Evolutionary conservation across 805 yeast species (phyloP).

Genomic region (Wickerhamiella occidentalis): DNA sequence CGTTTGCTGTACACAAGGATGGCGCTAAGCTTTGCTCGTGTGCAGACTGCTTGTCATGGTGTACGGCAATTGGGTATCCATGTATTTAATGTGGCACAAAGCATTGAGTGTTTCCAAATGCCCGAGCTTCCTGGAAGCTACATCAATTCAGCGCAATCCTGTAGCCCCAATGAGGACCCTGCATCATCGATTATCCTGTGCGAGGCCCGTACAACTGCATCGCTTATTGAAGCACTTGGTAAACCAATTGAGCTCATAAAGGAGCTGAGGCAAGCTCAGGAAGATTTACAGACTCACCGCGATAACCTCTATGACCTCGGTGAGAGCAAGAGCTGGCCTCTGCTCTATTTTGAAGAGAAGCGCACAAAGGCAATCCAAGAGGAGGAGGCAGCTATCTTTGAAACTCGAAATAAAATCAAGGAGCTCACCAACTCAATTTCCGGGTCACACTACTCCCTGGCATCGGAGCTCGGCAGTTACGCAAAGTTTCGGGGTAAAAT

Average conservation of each 20-base stretch:
- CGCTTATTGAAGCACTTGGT: conserved; percentile 22
- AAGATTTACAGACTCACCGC: conserved; percentile 18
- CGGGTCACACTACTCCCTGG: conserved; percentile 28
- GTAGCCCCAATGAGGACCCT: background rate
- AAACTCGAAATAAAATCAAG: conserved; percentile 23
- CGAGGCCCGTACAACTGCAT: conserved; percentile 12
- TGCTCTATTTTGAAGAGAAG: conserved; percentile 26
- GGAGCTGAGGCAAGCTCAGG: conserved; percentile 22
- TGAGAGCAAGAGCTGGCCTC: conserved; percentile 24
- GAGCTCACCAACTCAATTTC: conserved; percentile 25
- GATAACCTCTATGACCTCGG: conserved; percentile 20
- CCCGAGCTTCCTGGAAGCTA: conserved; percentile 13
- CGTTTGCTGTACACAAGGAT: conserved; percentile 6
- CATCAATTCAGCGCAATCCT: background rate
- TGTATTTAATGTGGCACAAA: background rate
- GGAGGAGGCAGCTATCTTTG: conserved; percentile 24
- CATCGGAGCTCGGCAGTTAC: conserved; percentile 30
- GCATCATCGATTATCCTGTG: conserved; percentile 7
- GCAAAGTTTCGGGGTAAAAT: conserved; percentile 28
- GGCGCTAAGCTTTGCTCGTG: background rate
- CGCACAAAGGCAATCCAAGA: conserved; percentile 26
- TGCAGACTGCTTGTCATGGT: background rate
- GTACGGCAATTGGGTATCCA: background rate
- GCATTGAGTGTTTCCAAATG: conserved; percentile 7
- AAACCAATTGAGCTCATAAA: conserved; percentile 23